phyloP scores from a whole-genome alignment of 108 stramenopile genomes.

The Cyclotella sp. region DNA sequence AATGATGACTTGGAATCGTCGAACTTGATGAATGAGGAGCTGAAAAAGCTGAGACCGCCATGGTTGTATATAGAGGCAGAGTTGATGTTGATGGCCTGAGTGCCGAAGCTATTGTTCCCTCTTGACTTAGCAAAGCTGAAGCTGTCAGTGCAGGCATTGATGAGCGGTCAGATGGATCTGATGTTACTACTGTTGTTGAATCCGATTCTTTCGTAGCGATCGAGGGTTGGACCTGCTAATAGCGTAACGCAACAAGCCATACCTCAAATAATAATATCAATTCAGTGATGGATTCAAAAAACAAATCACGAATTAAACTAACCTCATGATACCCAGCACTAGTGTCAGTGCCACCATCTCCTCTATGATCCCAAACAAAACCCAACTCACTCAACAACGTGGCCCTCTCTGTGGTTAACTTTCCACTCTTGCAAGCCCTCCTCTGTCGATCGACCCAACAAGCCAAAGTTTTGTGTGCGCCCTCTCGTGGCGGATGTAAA shows the following conservation, averaged over 20 bases:
- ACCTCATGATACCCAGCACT: not conserved
- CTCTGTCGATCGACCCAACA: slow-evolving; percentile 12
- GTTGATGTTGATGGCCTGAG: not conserved
- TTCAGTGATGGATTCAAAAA: not conserved
- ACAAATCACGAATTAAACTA: not conserved
- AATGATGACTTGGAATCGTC: no score
- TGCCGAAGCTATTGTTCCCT: not conserved
- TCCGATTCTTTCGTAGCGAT: not conserved
- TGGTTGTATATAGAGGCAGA: not conserved
- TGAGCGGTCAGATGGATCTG: not conserved
- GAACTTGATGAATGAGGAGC: no score
- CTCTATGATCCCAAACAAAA: slow-evolving; percentile 8
- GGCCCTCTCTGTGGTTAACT: not conserved
- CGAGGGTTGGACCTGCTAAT: not conserved
- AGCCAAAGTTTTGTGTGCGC: not conserved
- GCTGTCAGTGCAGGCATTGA: not conserved
- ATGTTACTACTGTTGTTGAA: not conserved
- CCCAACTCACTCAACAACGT: not conserved
- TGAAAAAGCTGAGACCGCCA: no score
- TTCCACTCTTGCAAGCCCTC: not conserved
- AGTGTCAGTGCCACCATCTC: not conserved
- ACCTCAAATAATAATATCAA: not conserved
- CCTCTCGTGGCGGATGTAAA: not conserved
- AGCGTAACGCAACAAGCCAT: not conserved
- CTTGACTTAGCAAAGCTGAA: not conserved